Percentiles rank a stretch among this genome's conserved stretches.
phyloP scores from a whole-genome alignment of 208 protist species.

The Trypanosoma boissoni region DNA sequence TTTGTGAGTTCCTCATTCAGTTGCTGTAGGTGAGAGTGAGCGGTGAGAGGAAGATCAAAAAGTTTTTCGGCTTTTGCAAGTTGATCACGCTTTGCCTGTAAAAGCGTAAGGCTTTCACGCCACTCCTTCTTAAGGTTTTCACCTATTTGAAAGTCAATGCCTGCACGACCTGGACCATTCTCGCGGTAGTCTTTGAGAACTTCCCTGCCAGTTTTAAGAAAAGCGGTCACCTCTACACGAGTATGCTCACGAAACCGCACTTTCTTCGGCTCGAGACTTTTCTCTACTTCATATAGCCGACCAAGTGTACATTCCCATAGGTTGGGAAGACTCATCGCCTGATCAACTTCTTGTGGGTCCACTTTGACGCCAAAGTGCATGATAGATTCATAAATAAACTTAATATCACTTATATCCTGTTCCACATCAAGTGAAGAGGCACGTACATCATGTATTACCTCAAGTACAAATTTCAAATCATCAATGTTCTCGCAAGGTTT shows the following conservation, averaged over 20 bases:
- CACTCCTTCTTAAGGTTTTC: constrained; percentile 89
- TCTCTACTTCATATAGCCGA: constrained; percentile 66
- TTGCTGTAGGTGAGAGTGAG: constrained; percentile 89
- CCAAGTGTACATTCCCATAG: constrained; percentile 88
- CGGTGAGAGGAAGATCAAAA: constrained; percentile 95
- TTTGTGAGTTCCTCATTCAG: constrained; percentile 90
- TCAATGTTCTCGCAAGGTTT: constrained; percentile 91
- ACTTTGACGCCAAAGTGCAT: constrained; percentile 90
- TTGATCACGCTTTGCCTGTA: constrained; percentile 83
- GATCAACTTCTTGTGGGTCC: constrained; percentile 66
- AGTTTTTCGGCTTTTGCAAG: constrained; percentile 96
- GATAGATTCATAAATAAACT: constrained; percentile 94
- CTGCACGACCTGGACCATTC: constrained; percentile 79
- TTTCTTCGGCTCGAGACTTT: constrained; percentile 91
- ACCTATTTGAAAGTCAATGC: constrained; percentile 90
- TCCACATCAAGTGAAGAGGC: constrained; percentile 91
- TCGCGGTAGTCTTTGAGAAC: constrained; percentile 72
- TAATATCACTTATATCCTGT: constrained; percentile 91
- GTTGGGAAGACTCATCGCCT: constrained; percentile 72
- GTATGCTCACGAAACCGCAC: constrained; percentile 94
- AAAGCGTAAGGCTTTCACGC: constrained; percentile 65
- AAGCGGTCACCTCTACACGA: constrained; percentile 81
- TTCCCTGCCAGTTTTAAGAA: constrained; percentile 52
- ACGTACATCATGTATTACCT: constrained; percentile 91
- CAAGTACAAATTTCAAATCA: constrained; percentile 95